These are phyloP conservation scores for Colletotrichum caudatum DNA, from an alignment of 2,329 filamentous ascomycete species.

Conservation along the genomic window DNA sequence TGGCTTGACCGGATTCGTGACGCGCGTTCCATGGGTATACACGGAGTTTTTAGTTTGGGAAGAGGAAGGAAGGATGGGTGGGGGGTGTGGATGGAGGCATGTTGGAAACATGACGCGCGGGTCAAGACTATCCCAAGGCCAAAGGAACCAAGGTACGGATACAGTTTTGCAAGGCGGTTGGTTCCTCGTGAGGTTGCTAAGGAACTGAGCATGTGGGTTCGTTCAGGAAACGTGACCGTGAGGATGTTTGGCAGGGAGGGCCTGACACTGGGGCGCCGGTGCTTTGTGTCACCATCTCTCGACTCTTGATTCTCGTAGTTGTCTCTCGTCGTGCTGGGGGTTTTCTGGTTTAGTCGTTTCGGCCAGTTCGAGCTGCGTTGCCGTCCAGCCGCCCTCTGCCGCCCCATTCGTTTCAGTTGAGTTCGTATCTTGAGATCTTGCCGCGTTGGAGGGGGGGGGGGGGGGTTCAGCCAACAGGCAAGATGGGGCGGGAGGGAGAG, in stretches of 20 bases:
- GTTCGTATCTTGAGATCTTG: constrained; percentile 29
- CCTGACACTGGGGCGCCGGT: constrained; percentile 26
- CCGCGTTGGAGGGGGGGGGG: background rate
- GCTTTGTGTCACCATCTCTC: background rate
- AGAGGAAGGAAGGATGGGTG: too few species aligned
- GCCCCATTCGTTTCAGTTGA: constrained; percentile 35
- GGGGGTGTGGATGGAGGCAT: background rate
- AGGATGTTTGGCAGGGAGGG: constrained; percentile 29
- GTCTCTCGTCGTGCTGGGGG: background rate
- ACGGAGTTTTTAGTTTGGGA: background rate
- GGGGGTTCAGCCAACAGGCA: too few species aligned
- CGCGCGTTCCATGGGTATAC: background rate
- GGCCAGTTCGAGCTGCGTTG: background rate
- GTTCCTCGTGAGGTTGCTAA: too few species aligned
- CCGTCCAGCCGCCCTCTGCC: background rate
- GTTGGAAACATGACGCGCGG: constrained; percentile 8
- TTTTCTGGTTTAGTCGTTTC: background rate
- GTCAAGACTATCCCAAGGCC: background rate
- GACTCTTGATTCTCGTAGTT: background rate
- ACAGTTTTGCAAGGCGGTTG: background rate
- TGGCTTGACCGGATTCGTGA: constrained; percentile 16
- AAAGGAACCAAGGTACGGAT: background rate
- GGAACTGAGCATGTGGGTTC: too few species aligned
- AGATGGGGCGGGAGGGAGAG: background rate
- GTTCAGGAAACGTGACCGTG: background rate